Conservation (phyloP, 176 grass and related monocot genomes). For the Pontederia crassipes region DNA sequence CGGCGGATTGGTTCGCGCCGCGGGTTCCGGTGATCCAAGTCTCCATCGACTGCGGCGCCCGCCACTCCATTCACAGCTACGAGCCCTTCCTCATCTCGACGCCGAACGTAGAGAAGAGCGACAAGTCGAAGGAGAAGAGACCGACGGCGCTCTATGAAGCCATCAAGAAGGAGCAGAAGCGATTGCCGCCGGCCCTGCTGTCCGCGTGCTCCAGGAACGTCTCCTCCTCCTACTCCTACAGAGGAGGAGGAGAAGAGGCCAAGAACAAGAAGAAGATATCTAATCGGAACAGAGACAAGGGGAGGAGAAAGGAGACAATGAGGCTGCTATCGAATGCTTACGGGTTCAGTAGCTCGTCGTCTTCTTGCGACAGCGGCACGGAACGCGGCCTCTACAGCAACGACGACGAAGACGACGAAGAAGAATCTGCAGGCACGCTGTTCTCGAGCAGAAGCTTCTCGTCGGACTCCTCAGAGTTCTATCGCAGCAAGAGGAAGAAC, state of each 20-base stretch:
- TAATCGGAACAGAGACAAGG: conserved; percentile 19
- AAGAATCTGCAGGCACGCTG: conserved; percentile 28
- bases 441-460: conserved; percentile 68
- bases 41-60: conserved; percentile 61
- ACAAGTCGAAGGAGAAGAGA: background rate
- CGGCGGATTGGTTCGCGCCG: conserved; percentile 11
- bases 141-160: background rate
- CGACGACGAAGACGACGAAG: conserved; percentile 22
- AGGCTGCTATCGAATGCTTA: conserved; percentile 20
- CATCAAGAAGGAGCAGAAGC: background rate
- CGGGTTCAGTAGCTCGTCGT: conserved; percentile 33
- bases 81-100: conserved; percentile 28
- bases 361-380: conserved; percentile 33
- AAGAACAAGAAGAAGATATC: background rate
- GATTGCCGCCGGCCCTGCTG: background rate
- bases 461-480: conserved; percentile 73
- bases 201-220: no score
- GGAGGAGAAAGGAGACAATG: background rate
- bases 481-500: conserved; percentile 7
- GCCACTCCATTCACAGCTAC: conserved; percentile 48
- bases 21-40: conserved; percentile 36
- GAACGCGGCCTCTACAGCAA: conserved; percentile 23
- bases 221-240: no score
- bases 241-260: background rate
- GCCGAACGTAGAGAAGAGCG: conserved; percentile 26